Evolutionary conservation across 2,329 filamentous ascomycete species (phyloP).

Genomic region (Chrysosporium keratinophilum): DNA sequence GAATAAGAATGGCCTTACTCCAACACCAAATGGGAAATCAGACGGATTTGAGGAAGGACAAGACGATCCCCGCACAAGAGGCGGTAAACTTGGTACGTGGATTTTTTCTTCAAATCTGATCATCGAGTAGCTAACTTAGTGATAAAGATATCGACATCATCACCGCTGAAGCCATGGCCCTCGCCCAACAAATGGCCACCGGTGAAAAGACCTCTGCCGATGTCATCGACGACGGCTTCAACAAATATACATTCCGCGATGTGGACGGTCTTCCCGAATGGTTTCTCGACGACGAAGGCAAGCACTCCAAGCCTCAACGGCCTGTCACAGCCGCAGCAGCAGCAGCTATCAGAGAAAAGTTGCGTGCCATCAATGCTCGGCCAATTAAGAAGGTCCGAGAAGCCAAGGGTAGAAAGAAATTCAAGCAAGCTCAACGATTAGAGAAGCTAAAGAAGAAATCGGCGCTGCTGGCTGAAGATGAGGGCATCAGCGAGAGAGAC

Average conservation of each 20-base stretch:
- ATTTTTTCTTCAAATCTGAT: slow-evolving; percentile 13
- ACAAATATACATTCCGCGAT: slow-evolving; percentile 84
- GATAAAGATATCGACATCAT: slow-evolving; percentile 84
- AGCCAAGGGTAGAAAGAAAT: slow-evolving; percentile 92
- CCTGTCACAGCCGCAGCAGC: slow-evolving; percentile 90
- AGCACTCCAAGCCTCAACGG: slow-evolving; percentile 71
- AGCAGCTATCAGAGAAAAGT: slow-evolving; percentile 85
- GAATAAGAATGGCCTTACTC: slow-evolving; percentile 27
- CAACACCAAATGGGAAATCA: slow-evolving; percentile 27
- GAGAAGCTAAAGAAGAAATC: slow-evolving; percentile 97
- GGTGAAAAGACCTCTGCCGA: slow-evolving; percentile 71
- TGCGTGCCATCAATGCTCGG: slow-evolving; percentile 81
- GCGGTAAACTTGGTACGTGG: slow-evolving; percentile 36
- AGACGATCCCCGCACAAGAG: slow-evolving; percentile 33
- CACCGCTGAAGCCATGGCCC: slow-evolving; percentile 97
- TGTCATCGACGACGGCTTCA: slow-evolving; percentile 82
- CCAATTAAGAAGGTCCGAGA: slow-evolving; percentile 99
- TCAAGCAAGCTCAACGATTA: slow-evolving; percentile 78
- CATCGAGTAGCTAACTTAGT: slow-evolving; percentile 7
- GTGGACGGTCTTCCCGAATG: slow-evolving; percentile 87
- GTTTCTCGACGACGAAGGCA: slow-evolving; percentile 88
- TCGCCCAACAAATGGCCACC: slow-evolving; percentile 82
- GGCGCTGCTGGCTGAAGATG: slow-evolving; percentile 77
- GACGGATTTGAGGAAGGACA: slow-evolving; percentile 19
- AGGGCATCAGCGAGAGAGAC: slow-evolving; percentile 89